These are phyloP conservation scores for Ordospora colligata DNA, from an alignment of 371 early-diverging fungal genomes.

Conservation along the genomic window DNA sequence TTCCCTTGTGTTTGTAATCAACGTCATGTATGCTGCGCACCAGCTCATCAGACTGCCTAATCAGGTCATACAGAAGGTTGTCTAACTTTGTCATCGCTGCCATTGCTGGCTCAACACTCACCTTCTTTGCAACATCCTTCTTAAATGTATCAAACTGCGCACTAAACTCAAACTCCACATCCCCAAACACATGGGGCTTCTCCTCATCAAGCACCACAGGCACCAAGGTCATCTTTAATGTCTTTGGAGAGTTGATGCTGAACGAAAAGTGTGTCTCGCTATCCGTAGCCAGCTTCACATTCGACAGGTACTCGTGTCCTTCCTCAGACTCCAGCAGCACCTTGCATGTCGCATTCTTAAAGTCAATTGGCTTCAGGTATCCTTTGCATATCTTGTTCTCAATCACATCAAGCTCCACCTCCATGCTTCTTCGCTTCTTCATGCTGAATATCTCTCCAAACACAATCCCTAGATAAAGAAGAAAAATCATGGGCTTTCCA, in stretches of 20 bases:
- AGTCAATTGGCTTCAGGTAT: constrained; percentile 27
- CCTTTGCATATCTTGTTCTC: constrained; percentile 55
- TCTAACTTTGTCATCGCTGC: constrained; percentile 48
- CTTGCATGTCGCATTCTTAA: constrained; percentile 19
- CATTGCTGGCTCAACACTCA: constrained; percentile 58
- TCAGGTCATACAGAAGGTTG: constrained; percentile 53
- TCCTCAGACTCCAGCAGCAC: constrained; percentile 40
- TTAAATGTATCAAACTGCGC: constrained; percentile 61
- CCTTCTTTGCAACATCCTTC: constrained; percentile 54
- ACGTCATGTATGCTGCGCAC: constrained; percentile 34
- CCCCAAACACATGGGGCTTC: background rate
- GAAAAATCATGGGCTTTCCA: constrained; percentile 15
- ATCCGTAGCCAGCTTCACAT: constrained; percentile 9
- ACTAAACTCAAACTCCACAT: constrained; percentile 39
- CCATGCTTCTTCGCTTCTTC: background rate
- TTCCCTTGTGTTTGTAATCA: constrained; percentile 44
- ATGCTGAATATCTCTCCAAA: constrained; percentile 17
- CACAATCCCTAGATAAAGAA: constrained; percentile 10
- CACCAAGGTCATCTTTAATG: constrained; percentile 32
- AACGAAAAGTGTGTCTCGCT: constrained; percentile 55
- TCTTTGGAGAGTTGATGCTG: constrained; percentile 46
- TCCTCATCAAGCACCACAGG: constrained; percentile 17
- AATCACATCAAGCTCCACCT: constrained; percentile 39
- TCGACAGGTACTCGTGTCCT: constrained; percentile 39
- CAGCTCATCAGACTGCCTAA: constrained; percentile 34